Base-by-base conservation (phyloP, 257 asterid genomes). In the Rhazya stricta region DNA sequence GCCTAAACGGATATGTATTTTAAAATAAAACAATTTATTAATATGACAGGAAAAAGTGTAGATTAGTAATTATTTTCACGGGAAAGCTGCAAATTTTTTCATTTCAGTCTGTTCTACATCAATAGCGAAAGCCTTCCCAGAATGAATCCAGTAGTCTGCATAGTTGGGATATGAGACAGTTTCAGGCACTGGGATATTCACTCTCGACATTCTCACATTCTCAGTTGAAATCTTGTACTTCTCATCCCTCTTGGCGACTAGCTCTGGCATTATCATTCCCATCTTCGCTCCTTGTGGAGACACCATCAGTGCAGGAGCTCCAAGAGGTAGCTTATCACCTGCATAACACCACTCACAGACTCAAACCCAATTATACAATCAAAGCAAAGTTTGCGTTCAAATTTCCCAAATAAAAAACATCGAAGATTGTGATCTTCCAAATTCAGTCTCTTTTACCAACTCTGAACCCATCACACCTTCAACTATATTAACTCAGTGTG, bases 81-180 rank as follows among this genome's bases (percentile, higher is more conserved):
- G 95, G 48, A 85, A 88, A 25, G 90, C 78, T 16, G 72, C 75
- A 0, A 61, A 73, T 37, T 78, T 85, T 68, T 87, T 86, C 94
- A 91, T 88, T 74, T 84, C 87, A 0, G 84, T 37, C 1, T 53
- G 25, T 80, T 85, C 86, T 0, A 91, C 56, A 13, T 84, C 88
- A 0, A 91, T n/a, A 21, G 75, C 58, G 25, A 91, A 90, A 0
- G 96, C 94, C 74, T 88, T 88, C 0, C 86, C 93, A 25, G 86
- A 86, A 84, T 86, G 88, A 82, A 81, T 90, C 97, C 97, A 91
- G 72, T 91, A 87, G 73, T 91, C 94, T 0, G 95, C 97, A 81
- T 79, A 85, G 70, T 90, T 87, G 2, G 75, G 19, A 9, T 10
- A 1, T 5, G 32, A 0, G 30, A 86, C 78, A 82, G 88, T 83